Evolutionary conservation across 163 green algal genomes (phyloP), one percentile per base, ranked within the genome.

Genomic region (Chlamydomonas reinhardtii): DNA sequence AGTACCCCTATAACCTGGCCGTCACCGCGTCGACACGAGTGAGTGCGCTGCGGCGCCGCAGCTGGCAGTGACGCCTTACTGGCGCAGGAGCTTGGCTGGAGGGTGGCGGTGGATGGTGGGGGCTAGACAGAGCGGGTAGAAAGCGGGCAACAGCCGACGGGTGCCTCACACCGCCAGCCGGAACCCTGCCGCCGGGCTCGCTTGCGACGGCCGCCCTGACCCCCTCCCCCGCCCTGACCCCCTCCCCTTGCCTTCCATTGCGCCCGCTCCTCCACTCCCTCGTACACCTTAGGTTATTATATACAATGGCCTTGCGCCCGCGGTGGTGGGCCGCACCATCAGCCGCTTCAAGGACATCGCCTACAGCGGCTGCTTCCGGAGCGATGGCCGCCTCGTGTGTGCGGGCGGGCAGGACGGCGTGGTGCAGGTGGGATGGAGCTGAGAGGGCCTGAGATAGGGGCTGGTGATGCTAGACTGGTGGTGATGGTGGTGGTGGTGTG

Each of bases 291-390:
- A 98, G 95, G 95, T 97, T 9, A 82, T 98, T 0, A 65, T 98
- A 11, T 98, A 97, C 85, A 88, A 97, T 82, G 91, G 90, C 22
- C 73, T 90, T 1, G 52, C 68, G 93, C 87, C 0, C 86, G 86
- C 19, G 32, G 32, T 92, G n/a, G 73, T 94, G 5, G 84, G 87
- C 29, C 92, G 93, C 32, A 96, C 94, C 22, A 92, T 99, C 64
- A 92, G 87, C 9, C 92, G 96, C 29, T 99, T 99, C 91, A 97
- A 98, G 84, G 97, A 99, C 89, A 95, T 91, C 17, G 97, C 97
- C 32, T 99, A 98, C 89, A 90, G 88, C 24, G 97, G 95, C 69
- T 93, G 31, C 69, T 98, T 98, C 69, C 88, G 97, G 11, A 65
- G 71, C 31, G 97, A 99, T 82, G 97, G 97, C 19, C 88, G 91